Percentiles rank a stretch among this genome's conserved stretches.
These are phyloP conservation scores for Cucumis sativus DNA, from an alignment of 306 rosid genomes.

Conservation along the genomic window DNA sequence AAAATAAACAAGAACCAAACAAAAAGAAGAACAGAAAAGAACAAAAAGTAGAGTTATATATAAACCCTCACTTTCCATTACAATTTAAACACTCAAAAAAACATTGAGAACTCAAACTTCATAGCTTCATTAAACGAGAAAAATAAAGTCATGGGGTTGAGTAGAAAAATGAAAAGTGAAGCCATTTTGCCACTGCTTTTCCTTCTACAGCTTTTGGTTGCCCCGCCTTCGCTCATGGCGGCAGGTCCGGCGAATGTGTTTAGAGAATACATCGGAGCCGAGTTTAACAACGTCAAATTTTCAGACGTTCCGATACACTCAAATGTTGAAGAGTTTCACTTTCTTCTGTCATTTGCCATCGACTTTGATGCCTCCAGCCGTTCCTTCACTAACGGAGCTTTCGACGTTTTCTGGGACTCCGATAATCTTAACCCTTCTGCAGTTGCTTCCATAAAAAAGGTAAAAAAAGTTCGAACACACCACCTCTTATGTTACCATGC, in stretches of 20 bases:
- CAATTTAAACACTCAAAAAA: too few relatives aligned
- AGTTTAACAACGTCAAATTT: constrained; percentile 45
- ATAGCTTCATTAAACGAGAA: too few relatives aligned
- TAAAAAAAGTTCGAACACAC: neutral
- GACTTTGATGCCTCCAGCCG: constrained; percentile 55
- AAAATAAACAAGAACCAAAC: too few relatives aligned
- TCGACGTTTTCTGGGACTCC: constrained; percentile 59
- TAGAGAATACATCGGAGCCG: constrained; percentile 73
- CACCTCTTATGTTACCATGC: too few relatives aligned
- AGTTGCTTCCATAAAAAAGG: constrained; percentile 42
- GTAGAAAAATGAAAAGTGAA: neutral
- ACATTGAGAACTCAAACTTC: too few relatives aligned
- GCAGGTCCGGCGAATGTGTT: constrained; percentile 30
- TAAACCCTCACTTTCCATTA: too few relatives aligned
- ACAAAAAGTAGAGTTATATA: too few relatives aligned
- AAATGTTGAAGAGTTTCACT: constrained; percentile 45
- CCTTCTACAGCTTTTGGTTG: constrained; percentile 12
- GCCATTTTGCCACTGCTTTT: neutral
- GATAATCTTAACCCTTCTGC: constrained; percentile 50
- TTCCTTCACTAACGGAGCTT: constrained; percentile 54
- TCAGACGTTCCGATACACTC: constrained; percentile 56
- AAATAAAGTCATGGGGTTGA: neutral
- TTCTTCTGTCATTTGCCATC: constrained; percentile 66
- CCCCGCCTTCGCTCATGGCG: constrained; percentile 11
- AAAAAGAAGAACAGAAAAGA: too few relatives aligned